Evolutionary conservation across 2,329 filamentous ascomycete species (phyloP), one percentile per base, ranked within the genome.

Genomic region (Stagonosporopsis tanaceti): DNA sequence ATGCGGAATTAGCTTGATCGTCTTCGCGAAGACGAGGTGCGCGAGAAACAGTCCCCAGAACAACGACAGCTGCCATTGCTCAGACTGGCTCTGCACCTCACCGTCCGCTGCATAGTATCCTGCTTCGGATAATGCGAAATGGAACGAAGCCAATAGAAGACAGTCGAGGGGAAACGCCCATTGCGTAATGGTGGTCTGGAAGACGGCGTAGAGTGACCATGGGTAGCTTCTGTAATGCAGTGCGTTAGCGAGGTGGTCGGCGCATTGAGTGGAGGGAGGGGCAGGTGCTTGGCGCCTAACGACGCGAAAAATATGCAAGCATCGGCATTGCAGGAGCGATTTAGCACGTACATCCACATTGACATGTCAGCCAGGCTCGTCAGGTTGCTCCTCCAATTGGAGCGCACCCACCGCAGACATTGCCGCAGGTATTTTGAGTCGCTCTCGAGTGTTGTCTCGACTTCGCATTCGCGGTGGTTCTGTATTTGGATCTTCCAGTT

Each of bases 351-450:
- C 93, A 80, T 88, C 87, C 91, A 92, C 71, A 97, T 91, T 72
- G 92, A 86, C 73, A 89, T 83, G 79, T 97, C 94, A 63, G 87
- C 86, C 63, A 97, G 84, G 77, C 92, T 97, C 50, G 92, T 97
- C 78, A 92, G 89, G 77, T 98, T 98, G 81, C 93, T 97, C 73
- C 94, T 86, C 94, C 94, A 98, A 79, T 98, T 98, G 82, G 93
- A 97, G 71, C 94, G 88, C 40, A 95, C 93, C 94, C 94, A 98
- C 45, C 94, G 87, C 44, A 94, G 87, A 78, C 94, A 98, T 78
- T 98, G 94, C 74, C 92, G 94, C 62, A 98, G 81, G 73, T 96
- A 98, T 72, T 93, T 96, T 54, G 85, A 82, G 73, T 93, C 90
- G 75, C 94, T 91, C 77, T 97, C 94, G 38, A 98, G 84, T 3